Evolutionary conservation across 139 green algal species (phyloP), one percentile per base, ranked within the genome.

Genomic region (Coelastrella sp.): DNA sequence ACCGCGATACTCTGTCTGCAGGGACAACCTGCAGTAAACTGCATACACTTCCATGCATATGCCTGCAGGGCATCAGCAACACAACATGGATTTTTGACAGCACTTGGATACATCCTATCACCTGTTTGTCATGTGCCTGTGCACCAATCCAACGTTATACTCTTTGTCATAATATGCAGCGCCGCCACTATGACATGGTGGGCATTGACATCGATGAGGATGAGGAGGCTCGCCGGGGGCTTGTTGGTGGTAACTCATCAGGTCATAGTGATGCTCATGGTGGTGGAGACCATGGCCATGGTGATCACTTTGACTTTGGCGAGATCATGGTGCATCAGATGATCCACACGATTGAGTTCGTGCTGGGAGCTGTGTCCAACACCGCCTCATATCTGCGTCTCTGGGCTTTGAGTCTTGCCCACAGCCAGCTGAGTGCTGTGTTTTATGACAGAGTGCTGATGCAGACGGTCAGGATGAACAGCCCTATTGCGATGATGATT

Each of bases 271-370:
- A 81, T 34, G 32, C 35, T 37, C 50, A 53, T 11, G 51, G 79
- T 23, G 72, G 81, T 64, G 84, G 82, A 7, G 66, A 51, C 27
- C 83, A 91, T 69, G 91, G 88, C 43, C 81, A 93, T 86, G 89
- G 85, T 2, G 83, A 95, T 60, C 92, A 93, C 48, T 96, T 96
- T 75, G 94, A 98, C 34, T 99, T 99, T 88, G 93, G 98, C 6
- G 90, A 93, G 76, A 83, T 92, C 23, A 69, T 91, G 57, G 85
- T 91, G 35, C 85, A 91, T 53, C 76, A 91, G 90, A 93, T 93
- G 90, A 93, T 99, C 88, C 97, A 99, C 92, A 98, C 97, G 19
- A 99, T 99, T 43, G 97, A 99, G 93, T 99, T 99, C 88, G 97
- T 99, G 77, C 93, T 99, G 85, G 97, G 97, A 6, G 96, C 97